Percentiles rank a stretch among this genome's conserved stretches.
phyloP scores from a whole-genome alignment of 192 early-diverging fungal species.

The Backusella australiensis region DNA sequence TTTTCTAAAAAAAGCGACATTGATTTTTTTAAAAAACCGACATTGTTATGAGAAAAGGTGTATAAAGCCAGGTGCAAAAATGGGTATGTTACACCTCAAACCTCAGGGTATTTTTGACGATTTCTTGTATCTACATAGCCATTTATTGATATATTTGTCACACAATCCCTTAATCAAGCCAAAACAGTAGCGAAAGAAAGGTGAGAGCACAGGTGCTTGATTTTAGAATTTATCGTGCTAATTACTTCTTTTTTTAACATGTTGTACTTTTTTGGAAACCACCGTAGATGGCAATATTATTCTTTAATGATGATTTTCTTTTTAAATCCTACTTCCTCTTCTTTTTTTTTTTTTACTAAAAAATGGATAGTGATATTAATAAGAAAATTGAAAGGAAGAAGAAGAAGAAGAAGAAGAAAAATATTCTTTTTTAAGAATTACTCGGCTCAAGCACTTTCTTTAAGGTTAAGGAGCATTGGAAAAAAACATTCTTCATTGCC shows the following conservation, averaged over 20 bases:
- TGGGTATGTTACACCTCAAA: neutral
- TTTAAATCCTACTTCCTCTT: neutral
- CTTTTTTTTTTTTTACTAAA: neutral
- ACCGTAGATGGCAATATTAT: neutral
- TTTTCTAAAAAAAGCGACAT: too few species aligned
- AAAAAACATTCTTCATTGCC: neutral
- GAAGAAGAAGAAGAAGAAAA: neutral
- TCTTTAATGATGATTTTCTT: neutral
- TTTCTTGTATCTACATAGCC: neutral
- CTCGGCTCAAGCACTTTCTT: neutral
- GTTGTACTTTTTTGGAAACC: neutral
- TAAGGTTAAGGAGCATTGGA: neutral
- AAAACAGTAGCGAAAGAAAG: neutral
- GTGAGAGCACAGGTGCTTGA: neutral
- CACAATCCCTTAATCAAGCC: neutral
- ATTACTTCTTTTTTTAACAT: neutral
- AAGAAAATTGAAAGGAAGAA: neutral
- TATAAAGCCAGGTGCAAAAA: neutral
- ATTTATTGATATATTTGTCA: neutral
- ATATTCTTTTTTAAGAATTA: neutral
- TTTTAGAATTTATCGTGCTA: neutral
- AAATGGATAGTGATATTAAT: neutral
- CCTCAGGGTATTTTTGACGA: neutral
- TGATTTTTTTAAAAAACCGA: too few species aligned
- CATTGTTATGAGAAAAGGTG: too few species aligned